Evolutionary conservation across 2,329 filamentous ascomycete genomes (phyloP), one percentile per base, ranked within the genome.

Genomic region (Trichoderma atroviride): DNA sequence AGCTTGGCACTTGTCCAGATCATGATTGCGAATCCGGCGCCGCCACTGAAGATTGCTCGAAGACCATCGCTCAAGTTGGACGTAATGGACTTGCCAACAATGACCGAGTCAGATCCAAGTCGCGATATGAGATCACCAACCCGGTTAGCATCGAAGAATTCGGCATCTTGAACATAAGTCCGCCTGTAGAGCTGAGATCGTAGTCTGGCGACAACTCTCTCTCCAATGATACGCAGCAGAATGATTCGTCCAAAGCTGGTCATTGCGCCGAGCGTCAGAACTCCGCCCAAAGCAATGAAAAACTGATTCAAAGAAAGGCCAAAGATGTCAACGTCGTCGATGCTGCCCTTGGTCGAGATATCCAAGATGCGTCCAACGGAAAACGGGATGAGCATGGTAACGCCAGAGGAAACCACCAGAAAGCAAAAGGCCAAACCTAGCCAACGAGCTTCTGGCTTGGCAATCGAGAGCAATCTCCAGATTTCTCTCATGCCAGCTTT

Each of bases 61-160:
- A 99, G 86, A n/a, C 96, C 96, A 80, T 99, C 96, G 6, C 95
- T 98, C 61, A 99, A 83, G 77, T 99, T 99, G 78, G 98, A 95
- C 0, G 96, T 99, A 73, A 99, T 97, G 76, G 94, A 97, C 82
- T 99, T 99, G 77, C 95, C 96, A 67, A 99, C 96, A 76, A 99
- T 96, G 76, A 98, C 93, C 0, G 96, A 97, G 79, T 99, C 96
- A 2, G 94, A 97, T 76, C 95, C 94, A 57, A 99, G 88, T 47
- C 96, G 91, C 47, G 95, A 98, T 76, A 99, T 97, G 74, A 99
- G 83, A 78, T 99, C 96, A 78, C 96, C 96, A 31, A 97, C 94
- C 31, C 96, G 88, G 81, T 99, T 99, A 50, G 96, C 96, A 78
- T 99, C 96, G 77, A 99, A 99, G 83, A 99, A 99, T 77, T 98